Conservation (phyloP, 139 green algal species). For the Gonium pectorale region DNA sequence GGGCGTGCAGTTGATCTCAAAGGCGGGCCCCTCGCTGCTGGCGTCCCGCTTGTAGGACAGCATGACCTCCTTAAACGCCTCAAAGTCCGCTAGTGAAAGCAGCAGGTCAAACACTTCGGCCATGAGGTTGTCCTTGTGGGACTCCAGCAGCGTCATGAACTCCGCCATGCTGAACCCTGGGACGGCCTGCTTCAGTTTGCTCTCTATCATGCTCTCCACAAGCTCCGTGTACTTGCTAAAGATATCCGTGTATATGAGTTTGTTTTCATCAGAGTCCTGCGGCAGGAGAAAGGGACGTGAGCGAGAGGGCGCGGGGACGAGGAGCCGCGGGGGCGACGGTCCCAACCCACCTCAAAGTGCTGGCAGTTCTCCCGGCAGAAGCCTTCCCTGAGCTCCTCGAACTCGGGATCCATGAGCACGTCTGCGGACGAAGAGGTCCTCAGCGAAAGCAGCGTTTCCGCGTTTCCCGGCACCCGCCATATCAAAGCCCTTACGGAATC, state of each 20-base stretch:
- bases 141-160: conserved; percentile 53
- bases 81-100: conserved; percentile 61
- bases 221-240: conserved; percentile 55
- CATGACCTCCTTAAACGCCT: conserved; percentile 69
- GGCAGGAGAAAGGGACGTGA: neutral
- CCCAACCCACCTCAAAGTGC: conserved; percentile 68
- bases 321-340: neutral
- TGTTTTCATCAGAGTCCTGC: conserved; percentile 69
- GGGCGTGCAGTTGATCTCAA: conserved; percentile 40
- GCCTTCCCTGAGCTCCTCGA: conserved; percentile 50
- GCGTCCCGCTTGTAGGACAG: conserved; percentile 56
- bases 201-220: conserved; percentile 54
- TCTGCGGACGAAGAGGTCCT: conserved; percentile 40
- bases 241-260: conserved; percentile 58
- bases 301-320: neutral
- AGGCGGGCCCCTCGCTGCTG: neutral
- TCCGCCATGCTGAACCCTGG: conserved; percentile 56
- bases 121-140: conserved; percentile 59
- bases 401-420: conserved; percentile 59
- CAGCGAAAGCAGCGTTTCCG: neutral
- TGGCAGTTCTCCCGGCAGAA: conserved; percentile 62
- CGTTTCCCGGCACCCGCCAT: too few species aligned
- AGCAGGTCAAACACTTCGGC: conserved; percentile 70
- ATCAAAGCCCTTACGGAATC: too few species aligned
- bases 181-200: conserved; percentile 27